Conservation (phyloP, 768 basidiomycete genomes). For the Mycena filopes region DNA sequence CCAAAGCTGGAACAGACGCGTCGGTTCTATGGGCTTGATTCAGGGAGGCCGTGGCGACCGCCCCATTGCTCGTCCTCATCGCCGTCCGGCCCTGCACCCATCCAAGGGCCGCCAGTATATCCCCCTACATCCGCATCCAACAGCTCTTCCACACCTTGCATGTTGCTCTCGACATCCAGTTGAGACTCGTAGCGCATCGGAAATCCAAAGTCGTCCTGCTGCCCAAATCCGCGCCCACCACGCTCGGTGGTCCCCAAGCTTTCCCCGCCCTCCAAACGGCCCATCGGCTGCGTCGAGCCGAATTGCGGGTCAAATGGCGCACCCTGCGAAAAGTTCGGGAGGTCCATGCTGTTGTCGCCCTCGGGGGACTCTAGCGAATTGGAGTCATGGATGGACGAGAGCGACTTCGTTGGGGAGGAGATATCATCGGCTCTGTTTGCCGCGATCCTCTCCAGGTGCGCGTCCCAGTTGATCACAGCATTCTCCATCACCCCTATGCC, state of each 20-base stretch:
- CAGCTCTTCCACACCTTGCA: conserved; percentile 31
- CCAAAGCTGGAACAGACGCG: neutral
- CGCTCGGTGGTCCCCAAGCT: conserved; percentile 27
- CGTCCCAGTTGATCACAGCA: conserved; percentile 29
- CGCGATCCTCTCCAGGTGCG: neutral
- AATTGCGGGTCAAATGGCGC: conserved; percentile 25
- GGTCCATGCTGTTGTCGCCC: conserved; percentile 8
- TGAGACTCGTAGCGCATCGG: conserved; percentile 32
- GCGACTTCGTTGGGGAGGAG: conserved; percentile 29
- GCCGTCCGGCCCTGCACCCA: conserved; percentile 20
- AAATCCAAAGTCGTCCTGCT: conserved; percentile 19
- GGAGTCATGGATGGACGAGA: conserved; percentile 31
- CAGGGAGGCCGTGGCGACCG: neutral
- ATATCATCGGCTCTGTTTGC: neutral
- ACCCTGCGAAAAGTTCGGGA: conserved; percentile 28
- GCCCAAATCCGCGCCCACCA: conserved; percentile 28
- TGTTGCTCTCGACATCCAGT: conserved; percentile 32
- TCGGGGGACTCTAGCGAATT: conserved; percentile 29
- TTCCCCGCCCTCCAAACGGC: conserved; percentile 16
- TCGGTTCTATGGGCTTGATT: conserved; percentile 24
- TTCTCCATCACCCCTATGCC: conserved; percentile 8
- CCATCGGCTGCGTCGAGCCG: conserved; percentile 33
- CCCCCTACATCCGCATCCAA: conserved; percentile 29
- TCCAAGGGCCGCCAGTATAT: conserved; percentile 28
- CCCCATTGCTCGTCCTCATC: conserved; percentile 27